Evolutionary conservation across 495 filamentous ascomycete species (phyloP), one percentile per base, ranked within the genome.

Genomic region (Glarea lozoyensis): DNA sequence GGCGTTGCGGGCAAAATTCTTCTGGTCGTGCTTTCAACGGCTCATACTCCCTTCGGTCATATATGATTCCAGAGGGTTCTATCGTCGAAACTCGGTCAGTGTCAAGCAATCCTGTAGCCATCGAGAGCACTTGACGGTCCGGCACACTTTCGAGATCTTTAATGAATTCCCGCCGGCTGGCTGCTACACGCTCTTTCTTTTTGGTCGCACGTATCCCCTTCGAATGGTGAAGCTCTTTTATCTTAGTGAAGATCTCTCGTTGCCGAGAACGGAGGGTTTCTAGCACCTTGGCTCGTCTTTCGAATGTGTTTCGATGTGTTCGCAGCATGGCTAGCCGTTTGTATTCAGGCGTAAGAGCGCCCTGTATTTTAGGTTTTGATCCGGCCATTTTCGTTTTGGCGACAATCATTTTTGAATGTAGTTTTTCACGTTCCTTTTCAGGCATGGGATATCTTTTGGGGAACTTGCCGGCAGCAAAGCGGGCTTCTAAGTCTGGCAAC

Each of bases 401-500:
- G 5, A 5, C 32, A 16, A 5, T 11, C 10, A 35, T 5, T 9
- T 35, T 10, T 5, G 32, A 35, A 29, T 7, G 25, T n/a, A 7
- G 7, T 7, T n/a, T n/a, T 7, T 7, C n/a, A 29, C n/a, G 25
- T 7, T n/a, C 25, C n/a, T 7, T 29, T n/a, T 7, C 7, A 29
- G 25, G 25, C n/a, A 29, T n/a, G 25, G 25, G n/a, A n/a, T 29
- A 13, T 34, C 12, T 34, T 36, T 33, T 37, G 9, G 2, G 10
- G 17, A 49, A 44, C 18, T 34, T 4, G 3, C 48, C 46, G 40
- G 64, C n/a, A 1, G 23, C 39, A 31, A 54, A 45, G 15, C 56
- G 32, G 3, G 43, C 25, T 40, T 69, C 54, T 15, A 80, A 50
- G 2, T 54, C 37, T 2, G 56, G 42, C 0, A 59, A 38, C 16